Evolutionary conservation across 768 basidiomycete genomes (phyloP).

Genomic region (Trametes cingulata): DNA sequence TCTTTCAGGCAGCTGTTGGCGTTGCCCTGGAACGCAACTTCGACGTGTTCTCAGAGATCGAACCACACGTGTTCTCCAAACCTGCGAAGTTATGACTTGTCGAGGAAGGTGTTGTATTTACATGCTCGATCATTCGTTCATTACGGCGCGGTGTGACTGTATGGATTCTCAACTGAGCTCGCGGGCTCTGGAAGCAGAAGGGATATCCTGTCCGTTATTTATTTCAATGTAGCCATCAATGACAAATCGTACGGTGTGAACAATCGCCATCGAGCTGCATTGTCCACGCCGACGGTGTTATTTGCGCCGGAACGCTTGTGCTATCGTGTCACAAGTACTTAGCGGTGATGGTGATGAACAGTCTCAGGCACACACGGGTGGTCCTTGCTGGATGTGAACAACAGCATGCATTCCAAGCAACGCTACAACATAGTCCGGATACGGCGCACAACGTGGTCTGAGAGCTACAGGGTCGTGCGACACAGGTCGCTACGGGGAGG

Average conservation of each 20-base stretch:
- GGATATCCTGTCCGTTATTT: too few species aligned
- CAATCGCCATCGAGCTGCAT: too few species aligned
- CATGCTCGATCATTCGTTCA: not conserved
- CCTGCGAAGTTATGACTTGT: constrained; percentile 25
- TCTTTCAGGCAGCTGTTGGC: constrained; percentile 48
- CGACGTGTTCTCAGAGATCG: constrained; percentile 56
- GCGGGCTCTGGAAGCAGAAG: too few species aligned
- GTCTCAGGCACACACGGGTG: not conserved
- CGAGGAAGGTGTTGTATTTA: not conserved
- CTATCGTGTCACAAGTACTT: not conserved
- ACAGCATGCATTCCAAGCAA: constrained; percentile 14
- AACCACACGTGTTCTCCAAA: constrained; percentile 29
- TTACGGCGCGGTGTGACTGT: too few species aligned
- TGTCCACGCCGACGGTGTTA: too few species aligned
- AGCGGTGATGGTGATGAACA: not conserved
- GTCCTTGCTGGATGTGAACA: not conserved
- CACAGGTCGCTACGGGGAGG: not conserved
- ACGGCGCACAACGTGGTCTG: constrained; percentile 8
- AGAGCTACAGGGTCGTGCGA: constrained; percentile 18
- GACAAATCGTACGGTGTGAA: too few species aligned
- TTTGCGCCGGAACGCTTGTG: not conserved
- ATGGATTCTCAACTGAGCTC: too few species aligned
- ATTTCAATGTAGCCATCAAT: too few species aligned
- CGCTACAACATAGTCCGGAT: constrained; percentile 11
- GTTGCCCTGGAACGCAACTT: constrained; percentile 63